Evolutionary conservation across 164 flowering plant genomes (phyloP).

Genomic region (Litsea cubeba): DNA sequence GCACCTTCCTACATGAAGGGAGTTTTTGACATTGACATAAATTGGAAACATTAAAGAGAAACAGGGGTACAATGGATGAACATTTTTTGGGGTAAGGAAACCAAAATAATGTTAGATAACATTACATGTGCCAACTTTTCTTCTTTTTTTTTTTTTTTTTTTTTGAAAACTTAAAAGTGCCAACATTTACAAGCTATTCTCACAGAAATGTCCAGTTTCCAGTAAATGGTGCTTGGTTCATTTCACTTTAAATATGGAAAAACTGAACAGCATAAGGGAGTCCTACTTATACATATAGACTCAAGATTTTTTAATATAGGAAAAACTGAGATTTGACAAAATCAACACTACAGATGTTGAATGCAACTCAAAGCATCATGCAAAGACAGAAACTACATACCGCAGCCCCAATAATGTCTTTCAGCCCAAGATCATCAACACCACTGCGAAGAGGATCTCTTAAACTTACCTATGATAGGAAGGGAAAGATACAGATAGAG

Average conservation of each 20-base stretch:
- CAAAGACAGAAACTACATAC: constrained; percentile 34
- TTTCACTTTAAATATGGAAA: background rate
- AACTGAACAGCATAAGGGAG: background rate
- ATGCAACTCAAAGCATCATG: background rate
- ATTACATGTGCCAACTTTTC: too few relatives aligned
- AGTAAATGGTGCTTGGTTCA: background rate
- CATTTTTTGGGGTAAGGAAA: too few relatives aligned
- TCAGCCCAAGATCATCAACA: constrained; percentile 65
- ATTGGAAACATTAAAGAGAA: too few relatives aligned
- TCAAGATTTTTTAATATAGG: background rate
- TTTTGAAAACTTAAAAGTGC: background rate
- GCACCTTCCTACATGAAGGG: too few relatives aligned
- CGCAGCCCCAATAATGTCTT: constrained; percentile 80
- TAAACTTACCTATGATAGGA: constrained; percentile 59
- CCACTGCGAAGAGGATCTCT: constrained; percentile 90
- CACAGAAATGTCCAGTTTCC: background rate
- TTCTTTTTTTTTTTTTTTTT: too few relatives aligned
- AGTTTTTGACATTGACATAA: too few relatives aligned
- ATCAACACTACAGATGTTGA: background rate
- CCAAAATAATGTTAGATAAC: too few relatives aligned
- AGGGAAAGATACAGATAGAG: background rate
- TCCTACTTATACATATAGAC: background rate
- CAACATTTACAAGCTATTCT: background rate
- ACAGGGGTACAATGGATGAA: too few relatives aligned
- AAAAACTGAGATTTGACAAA: background rate